phyloP scores from a whole-genome alignment of 805 yeast genomes.

The Huiozyma sinensis region DNA sequence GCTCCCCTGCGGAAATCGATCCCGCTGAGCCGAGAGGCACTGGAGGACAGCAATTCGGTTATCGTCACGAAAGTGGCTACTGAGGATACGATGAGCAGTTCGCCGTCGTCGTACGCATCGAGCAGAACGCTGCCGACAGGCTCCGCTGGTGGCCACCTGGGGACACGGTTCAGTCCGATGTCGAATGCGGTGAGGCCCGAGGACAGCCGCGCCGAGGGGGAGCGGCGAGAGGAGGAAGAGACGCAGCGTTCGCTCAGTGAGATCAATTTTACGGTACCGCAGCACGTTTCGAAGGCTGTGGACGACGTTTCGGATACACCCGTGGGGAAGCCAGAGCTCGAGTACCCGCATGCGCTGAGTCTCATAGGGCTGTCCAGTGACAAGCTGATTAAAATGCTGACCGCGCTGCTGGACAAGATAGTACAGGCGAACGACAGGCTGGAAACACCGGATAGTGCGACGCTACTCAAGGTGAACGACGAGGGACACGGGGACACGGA shows the following conservation, averaged over 20 bases:
- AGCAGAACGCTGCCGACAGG: not conserved
- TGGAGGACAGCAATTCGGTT: constrained; percentile 2
- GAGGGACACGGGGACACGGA: not conserved
- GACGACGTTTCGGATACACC: not conserved
- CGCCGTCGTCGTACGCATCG: constrained; percentile 8
- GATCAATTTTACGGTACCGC: not conserved
- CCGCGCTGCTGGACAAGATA: constrained; percentile 75
- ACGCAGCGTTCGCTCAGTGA: not conserved
- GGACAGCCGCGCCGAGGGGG: not conserved
- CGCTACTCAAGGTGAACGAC: not conserved
- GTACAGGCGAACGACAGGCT: constrained; percentile 71
- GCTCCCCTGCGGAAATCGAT: not conserved
- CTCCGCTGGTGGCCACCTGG: not conserved
- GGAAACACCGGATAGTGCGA: not conserved
- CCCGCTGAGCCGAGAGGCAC: not conserved
- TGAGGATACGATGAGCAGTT: constrained; percentile 11
- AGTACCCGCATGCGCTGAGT: constrained; percentile 22
- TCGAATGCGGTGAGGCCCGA: not conserved
- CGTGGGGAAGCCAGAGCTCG: too few species aligned
- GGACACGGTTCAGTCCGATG: not conserved
- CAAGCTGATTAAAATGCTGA: constrained; percentile 72
- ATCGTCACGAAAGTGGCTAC: constrained; percentile 9
- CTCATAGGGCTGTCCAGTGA: constrained; percentile 76
- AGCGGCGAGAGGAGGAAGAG: not conserved
- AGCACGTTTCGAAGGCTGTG: not conserved